Conservation (phyloP, 2,329 filamentous ascomycete genomes). For the Trichophaea hybrida region DNA sequence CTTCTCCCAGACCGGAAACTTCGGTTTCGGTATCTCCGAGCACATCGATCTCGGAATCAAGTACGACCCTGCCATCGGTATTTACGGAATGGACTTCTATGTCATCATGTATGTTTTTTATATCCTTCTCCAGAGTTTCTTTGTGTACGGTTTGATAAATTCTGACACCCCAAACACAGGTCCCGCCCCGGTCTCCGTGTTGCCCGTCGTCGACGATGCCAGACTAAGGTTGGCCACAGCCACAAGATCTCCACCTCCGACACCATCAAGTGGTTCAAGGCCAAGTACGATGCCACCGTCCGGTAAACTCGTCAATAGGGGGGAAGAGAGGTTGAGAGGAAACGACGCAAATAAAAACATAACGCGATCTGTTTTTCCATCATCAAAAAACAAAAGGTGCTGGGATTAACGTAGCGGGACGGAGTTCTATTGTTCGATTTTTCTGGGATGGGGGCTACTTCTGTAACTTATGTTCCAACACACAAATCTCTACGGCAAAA, state of each 20-base stretch:
- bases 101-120: constrained; percentile 71
- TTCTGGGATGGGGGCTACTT: not conserved
- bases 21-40: constrained; percentile 99
- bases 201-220: constrained; percentile 80
- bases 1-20: constrained; percentile 99
- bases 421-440: not conserved
- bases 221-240: constrained; percentile 68
- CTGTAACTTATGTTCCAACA: not conserved
- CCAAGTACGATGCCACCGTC: constrained; percentile 71
- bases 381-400: not conserved
- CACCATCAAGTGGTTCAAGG: constrained; percentile 95
- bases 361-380: not conserved
- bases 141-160: not conserved
- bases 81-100: constrained; percentile 99
- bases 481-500: not conserved
- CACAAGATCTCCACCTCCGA: constrained; percentile 91
- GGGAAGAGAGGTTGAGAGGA: not conserved
- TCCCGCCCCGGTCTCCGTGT: constrained; percentile 97
- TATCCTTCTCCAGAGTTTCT: not conserved
- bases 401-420: not conserved
- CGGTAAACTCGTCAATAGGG: constrained; percentile 50
- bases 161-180: constrained; percentile 32
- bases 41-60: constrained; percentile 99
- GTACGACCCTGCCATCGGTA: constrained; percentile 96
- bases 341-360: constrained; percentile 3